Conservation (phyloP, 2,329 filamentous ascomycete genomes). For the Sporothrix brunneoviolacea region DNA sequence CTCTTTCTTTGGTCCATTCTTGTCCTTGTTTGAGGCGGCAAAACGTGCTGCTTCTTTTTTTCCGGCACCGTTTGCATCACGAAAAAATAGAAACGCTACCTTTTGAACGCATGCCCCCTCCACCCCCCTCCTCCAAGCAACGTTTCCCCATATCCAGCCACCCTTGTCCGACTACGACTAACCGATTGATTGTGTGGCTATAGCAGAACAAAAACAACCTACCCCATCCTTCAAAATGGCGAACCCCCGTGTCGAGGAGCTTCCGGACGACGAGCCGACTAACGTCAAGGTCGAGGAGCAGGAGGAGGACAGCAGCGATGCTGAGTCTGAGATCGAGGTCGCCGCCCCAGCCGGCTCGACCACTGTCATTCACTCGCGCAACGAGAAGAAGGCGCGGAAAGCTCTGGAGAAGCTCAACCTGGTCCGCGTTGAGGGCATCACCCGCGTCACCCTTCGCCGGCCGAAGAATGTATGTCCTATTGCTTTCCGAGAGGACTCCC, state of each 20-base stretch:
- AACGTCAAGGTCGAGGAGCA: constrained; percentile 73
- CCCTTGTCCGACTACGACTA: neutral
- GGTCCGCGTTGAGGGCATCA: constrained; percentile 94
- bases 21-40: no score
- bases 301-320: constrained; percentile 62
- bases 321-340: constrained; percentile 69
- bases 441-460: constrained; percentile 91
- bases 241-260: constrained; percentile 95
- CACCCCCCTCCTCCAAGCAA: constrained; percentile 5
- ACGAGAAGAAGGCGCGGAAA: constrained; percentile 99
- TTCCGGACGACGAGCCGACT: constrained; percentile 83
- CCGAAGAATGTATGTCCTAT: constrained; percentile 87
- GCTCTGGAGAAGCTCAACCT: constrained; percentile 97
- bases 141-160: neutral
- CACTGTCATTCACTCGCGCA: constrained; percentile 92
- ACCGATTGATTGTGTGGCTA: no score
- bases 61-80: constrained; percentile 1
- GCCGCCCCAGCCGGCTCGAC: constrained; percentile 69
- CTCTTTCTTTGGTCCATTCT: neutral
- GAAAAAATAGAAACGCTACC: constrained; percentile 8
- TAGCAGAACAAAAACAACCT: no score
- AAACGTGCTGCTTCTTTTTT: neutral
- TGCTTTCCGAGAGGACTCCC: neutral
- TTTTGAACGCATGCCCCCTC: neutral
- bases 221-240: constrained; percentile 62